Evolutionary conservation across 2,329 filamentous ascomycete species (phyloP), one percentile per base, ranked within the genome.

Genomic region (Colletotrichum sansevieriae): DNA sequence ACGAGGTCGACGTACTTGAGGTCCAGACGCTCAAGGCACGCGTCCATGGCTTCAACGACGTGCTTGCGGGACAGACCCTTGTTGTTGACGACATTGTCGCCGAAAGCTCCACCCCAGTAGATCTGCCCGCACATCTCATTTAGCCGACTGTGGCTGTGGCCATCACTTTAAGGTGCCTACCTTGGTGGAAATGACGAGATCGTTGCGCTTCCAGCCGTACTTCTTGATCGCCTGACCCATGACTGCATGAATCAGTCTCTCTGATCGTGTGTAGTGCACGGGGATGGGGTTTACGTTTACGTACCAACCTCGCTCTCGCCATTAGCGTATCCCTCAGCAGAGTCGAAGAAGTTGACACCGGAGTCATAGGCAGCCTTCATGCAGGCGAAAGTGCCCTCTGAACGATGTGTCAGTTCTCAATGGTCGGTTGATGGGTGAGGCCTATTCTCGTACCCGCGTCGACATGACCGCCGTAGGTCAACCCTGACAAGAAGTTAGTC

Each of bases 391-490:
- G 88, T 82, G 41, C 77, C 78, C 74, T 82, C 80, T 80, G 56
- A 11, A 54, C 49, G 8, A 2, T 12, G 5, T 57, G 39, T 70
- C 33, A 62, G 61, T 22, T 10, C 22, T 39, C 6, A 49, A 25
- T 35, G 2, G 35, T 15, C 15, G 18, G 20, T 41, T 29, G 29
- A 5, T 4, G 25, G 18, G 7, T 6, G 1, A 13, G n/a, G 3
- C n/a, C 11, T 12, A 10, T 5, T 18, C 11, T 46, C 81, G 72
- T 81, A 89, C 89, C 88, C 75, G 89, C 86, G 63, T 90, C 88
- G 35, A 93, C 89, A 73, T 92, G 90, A 18, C 91, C 91, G 62
- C 92, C 92, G 72, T 92, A 93, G 1, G 92, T 94, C 60, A 94
- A 83, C 90, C 70, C 70, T 72, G 1, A 2, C 1, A 3, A n/a